phyloP scores from a whole-genome alignment of 148 eudicot genomes.

The Linanthus parryae region DNA sequence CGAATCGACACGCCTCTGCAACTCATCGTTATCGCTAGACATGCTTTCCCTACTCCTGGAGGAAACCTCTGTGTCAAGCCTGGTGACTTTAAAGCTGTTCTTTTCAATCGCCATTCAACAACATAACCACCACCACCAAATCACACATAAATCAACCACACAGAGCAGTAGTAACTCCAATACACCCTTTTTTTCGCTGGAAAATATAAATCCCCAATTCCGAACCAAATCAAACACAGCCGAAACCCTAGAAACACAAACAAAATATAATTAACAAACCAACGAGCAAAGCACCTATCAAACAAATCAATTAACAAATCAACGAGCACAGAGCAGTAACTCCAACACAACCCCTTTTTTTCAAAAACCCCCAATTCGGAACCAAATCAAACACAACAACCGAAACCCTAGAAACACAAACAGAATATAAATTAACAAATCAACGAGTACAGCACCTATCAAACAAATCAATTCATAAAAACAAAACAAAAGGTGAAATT shows the following conservation, averaged over 20 bases:
- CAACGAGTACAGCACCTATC: background rate
- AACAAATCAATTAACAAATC: background rate
- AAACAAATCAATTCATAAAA: background rate
- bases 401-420: too few species aligned
- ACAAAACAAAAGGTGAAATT: background rate
- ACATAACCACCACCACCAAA: conserved; percentile 19
- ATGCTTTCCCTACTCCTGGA: conserved; percentile 63
- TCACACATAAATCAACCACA: conserved; percentile 3
- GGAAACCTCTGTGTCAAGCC: conserved; percentile 58
- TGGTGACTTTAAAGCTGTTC: conserved; percentile 58
- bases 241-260: conserved; percentile 6
- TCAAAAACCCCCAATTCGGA: too few species aligned
- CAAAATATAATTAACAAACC: background rate
- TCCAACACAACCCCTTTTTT: too few species aligned
- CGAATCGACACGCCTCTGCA: conserved; percentile 20
- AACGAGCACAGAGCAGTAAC: background rate
- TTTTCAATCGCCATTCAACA: conserved; percentile 94
- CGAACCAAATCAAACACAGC: conserved; percentile 1
- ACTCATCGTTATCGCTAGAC: conserved; percentile 71
- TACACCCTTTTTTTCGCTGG: background rate
- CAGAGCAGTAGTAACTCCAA: conserved; percentile 2
- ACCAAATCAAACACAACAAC: too few species aligned
- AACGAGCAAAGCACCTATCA: background rate
- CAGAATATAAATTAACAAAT: background rate
- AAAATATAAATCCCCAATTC: conserved; percentile 6